Conservation (phyloP, 306 rosid genomes). For the Quercus mongolica region DNA sequence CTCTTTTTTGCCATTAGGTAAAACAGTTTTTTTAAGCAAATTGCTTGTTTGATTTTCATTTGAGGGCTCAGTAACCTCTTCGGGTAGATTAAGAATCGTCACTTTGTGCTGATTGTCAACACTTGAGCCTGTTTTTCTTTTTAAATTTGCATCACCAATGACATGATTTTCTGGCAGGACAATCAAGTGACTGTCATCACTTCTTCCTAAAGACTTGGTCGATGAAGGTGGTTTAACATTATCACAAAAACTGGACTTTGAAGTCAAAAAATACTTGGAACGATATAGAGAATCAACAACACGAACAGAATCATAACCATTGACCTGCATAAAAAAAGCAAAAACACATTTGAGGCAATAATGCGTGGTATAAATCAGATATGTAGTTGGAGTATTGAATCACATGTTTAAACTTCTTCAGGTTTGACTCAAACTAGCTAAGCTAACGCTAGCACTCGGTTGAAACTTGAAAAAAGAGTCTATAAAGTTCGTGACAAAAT, state of each 20-base stretch:
- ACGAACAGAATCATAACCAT: constrained; percentile 71
- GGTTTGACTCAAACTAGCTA: not conserved
- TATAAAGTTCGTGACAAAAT: not conserved
- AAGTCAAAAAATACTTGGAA: constrained; percentile 74
- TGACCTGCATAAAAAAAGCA: constrained; percentile 51
- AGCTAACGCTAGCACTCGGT: not conserved
- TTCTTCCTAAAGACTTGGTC: constrained; percentile 27
- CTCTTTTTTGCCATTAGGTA: constrained; percentile 25
- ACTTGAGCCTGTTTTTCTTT: constrained; percentile 26
- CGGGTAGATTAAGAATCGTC: constrained; percentile 76
- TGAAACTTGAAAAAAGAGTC: not conserved
- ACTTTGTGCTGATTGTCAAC: constrained; percentile 62
- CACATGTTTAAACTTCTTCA: not conserved
- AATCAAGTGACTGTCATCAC: constrained; percentile 23
- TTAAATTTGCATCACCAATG: constrained; percentile 21
- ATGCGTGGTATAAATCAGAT: not conserved
- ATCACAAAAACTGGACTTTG: constrained; percentile 32
- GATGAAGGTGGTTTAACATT: constrained; percentile 40
- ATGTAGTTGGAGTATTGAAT: not conserved
- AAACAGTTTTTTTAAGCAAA: constrained; percentile 28
- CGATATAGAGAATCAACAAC: constrained; percentile 68
- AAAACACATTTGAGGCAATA: not conserved
- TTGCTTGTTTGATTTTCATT: constrained; percentile 35
- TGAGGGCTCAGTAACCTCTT: constrained; percentile 28
- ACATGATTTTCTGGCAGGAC: constrained; percentile 18